phyloP scores from a whole-genome alignment of 805 yeast species.

The Candida sanyiensis region DNA sequence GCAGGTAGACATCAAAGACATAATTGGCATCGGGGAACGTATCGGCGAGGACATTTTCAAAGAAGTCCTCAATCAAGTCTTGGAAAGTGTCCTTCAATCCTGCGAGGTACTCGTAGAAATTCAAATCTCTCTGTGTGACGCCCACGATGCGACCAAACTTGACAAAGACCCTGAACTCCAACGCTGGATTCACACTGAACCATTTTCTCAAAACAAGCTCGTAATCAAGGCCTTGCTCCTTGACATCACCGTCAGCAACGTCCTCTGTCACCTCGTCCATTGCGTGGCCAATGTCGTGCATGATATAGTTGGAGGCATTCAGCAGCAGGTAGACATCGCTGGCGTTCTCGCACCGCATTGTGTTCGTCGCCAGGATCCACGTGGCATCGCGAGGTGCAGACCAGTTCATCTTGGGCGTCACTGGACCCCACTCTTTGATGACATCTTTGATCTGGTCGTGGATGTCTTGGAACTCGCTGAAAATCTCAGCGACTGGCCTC shows the following conservation, averaged over 20 bases:
- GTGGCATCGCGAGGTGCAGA: conserved; percentile 92
- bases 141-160: conserved; percentile 59
- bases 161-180: conserved; percentile 88
- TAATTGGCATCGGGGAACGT: conserved; percentile 51
- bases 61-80: conserved; percentile 48
- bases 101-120: conserved; percentile 67
- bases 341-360: conserved; percentile 63
- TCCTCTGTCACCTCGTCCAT: conserved; percentile 41
- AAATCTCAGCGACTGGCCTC: conserved; percentile 18
- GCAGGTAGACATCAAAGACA: conserved; percentile 79
- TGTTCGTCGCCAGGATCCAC: conserved; percentile 81
- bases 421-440: conserved; percentile 49
- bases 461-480: conserved; percentile 48
- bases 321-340: conserved; percentile 75
- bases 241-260: conserved; percentile 18
- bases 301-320: conserved; percentile 82
- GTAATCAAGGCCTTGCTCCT: conserved; percentile 29
- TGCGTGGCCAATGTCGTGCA: conserved; percentile 75
- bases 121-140: conserved; percentile 79
- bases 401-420: conserved; percentile 93
- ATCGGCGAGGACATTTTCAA: conserved; percentile 39
- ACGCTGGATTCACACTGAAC: conserved; percentile 78
- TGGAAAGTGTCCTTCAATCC: conserved; percentile 44
- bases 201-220: conserved; percentile 80
- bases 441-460: conserved; percentile 45